Percentiles rank a stretch among this genome's conserved stretches.
Conservation (phyloP, 2,329 filamentous ascomycete genomes). For the Pyrenophora graminea region DNA sequence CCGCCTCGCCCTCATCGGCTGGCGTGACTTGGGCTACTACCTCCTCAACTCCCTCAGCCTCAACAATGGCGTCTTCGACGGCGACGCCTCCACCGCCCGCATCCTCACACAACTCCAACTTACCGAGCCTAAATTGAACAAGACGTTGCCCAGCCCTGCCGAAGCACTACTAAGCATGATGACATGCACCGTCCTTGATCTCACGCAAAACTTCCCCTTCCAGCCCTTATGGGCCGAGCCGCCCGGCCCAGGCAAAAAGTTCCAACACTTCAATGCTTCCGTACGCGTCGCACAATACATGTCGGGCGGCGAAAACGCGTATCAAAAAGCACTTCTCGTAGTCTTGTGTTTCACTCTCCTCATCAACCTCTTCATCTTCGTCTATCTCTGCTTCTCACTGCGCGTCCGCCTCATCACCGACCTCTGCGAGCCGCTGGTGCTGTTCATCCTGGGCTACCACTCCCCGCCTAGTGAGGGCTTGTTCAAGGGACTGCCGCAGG, state of each 20-base stretch:
- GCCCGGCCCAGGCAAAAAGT: neutral
- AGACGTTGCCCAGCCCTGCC: conserved; percentile 4
- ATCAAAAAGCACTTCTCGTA: conserved; percentile 8
- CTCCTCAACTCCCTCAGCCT: conserved; percentile 12
- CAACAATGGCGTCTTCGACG: conserved; percentile 13
- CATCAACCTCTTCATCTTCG: conserved; percentile 11
- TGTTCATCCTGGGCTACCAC: conserved; percentile 12
- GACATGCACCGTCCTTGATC: conserved; percentile 9
- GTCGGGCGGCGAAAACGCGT: conserved; percentile 10
- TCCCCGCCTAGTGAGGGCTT: neutral
- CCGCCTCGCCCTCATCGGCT: neutral
- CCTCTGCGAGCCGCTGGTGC: conserved; percentile 9
- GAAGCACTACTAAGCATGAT: conserved; percentile 4
- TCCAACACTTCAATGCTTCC: conserved; percentile 10
- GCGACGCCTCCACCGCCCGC: conserved; percentile 8
- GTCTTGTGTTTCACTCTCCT: conserved; percentile 2
- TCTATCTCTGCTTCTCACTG: conserved; percentile 6
- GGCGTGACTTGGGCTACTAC: conserved; percentile 7
- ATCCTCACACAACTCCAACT: conserved; percentile 11
- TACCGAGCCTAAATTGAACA: conserved; percentile 1
- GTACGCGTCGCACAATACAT: conserved; percentile 15
- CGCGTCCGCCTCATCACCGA: conserved; percentile 13
- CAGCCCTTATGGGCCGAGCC: neutral
- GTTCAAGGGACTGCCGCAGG: neutral
- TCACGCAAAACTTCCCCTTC: conserved; percentile 10